phyloP scores from a whole-genome alignment of 257 asterid species.

The Solanum verrucosum region DNA sequence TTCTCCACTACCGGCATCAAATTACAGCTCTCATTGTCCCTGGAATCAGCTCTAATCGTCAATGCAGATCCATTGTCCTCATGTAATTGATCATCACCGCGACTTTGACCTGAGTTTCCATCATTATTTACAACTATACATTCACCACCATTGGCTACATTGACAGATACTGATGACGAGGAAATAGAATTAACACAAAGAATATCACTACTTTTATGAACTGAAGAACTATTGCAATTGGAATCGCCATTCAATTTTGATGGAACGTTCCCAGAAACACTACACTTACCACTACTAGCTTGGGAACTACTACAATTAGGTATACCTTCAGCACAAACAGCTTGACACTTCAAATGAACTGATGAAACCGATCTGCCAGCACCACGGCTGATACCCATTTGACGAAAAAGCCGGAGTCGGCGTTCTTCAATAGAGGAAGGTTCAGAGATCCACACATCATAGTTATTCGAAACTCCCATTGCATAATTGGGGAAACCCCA shows the following conservation, averaged over 20 bases:
- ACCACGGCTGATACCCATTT: constrained; percentile 55
- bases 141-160: constrained; percentile 3
- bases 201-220: neutral
- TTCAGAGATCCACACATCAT: constrained; percentile 84
- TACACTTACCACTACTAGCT: neutral
- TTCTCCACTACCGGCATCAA: neutral
- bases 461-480: constrained; percentile 33
- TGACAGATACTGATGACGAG: constrained; percentile 1
- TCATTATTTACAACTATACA: constrained; percentile 22
- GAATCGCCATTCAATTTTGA: constrained; percentile 54
- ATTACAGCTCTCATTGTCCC: constrained; percentile 12
- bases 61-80: constrained; percentile 17
- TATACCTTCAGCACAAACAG: constrained; percentile 1
- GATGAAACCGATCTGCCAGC: constrained; percentile 15
- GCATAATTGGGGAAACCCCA: constrained; percentile 11
- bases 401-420: constrained; percentile 59
- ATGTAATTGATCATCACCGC: constrained; percentile 5
- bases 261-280: constrained; percentile 19
- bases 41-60: constrained; percentile 5
- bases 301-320: neutral
- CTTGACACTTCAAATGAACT: constrained; percentile 5
- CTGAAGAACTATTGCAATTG: constrained; percentile 7
- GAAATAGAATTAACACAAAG: constrained; percentile 7
- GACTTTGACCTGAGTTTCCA: neutral
- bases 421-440: constrained; percentile 90